Evolutionary conservation across 164 flowering plant species (phyloP).

Genomic region (Houttuynia cordata): DNA sequence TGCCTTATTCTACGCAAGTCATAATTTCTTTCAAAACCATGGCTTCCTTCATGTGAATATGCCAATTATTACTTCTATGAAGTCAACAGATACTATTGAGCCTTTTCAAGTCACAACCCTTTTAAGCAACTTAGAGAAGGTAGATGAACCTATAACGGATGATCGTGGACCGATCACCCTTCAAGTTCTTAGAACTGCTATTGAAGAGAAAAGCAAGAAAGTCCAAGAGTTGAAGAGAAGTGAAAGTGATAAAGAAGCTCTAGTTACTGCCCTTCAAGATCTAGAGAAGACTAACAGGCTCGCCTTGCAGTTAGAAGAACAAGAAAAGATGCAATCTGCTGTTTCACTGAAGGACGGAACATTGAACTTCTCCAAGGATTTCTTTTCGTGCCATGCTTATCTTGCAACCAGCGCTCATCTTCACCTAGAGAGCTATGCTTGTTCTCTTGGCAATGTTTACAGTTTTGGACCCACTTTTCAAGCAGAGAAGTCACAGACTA

Average conservation of each 20-base stretch:
- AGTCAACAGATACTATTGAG: constrained; percentile 37
- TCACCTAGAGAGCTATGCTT: constrained; percentile 84
- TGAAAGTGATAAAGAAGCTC: constrained; percentile 73
- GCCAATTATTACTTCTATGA: constrained; percentile 63
- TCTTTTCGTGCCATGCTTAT: constrained; percentile 40
- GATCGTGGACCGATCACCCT: constrained; percentile 27
- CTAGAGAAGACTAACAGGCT: constrained; percentile 53
- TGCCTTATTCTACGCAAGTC: constrained; percentile 47
- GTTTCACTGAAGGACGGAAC: constrained; percentile 10
- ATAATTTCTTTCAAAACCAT: constrained; percentile 58
- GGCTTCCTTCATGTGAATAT: constrained; percentile 62
- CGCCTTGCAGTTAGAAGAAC: constrained; percentile 50
- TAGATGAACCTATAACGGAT: constrained; percentile 10
- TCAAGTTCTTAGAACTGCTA: constrained; percentile 45
- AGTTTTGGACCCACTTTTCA: constrained; percentile 75
- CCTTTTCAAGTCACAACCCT: constrained; percentile 54
- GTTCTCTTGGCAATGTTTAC: constrained; percentile 84
- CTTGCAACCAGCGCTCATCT: constrained; percentile 54
- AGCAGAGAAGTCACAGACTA: constrained; percentile 31
- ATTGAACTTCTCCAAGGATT: constrained; percentile 29
- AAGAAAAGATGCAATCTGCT: constrained; percentile 22
- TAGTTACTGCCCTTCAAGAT: constrained; percentile 56
- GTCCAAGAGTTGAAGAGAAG: constrained; percentile 69
- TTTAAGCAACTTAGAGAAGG: constrained; percentile 15
- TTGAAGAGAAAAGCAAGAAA: constrained; percentile 41